Conservation (phyloP, 257 asterid species). For the Henckelia pumila region DNA sequence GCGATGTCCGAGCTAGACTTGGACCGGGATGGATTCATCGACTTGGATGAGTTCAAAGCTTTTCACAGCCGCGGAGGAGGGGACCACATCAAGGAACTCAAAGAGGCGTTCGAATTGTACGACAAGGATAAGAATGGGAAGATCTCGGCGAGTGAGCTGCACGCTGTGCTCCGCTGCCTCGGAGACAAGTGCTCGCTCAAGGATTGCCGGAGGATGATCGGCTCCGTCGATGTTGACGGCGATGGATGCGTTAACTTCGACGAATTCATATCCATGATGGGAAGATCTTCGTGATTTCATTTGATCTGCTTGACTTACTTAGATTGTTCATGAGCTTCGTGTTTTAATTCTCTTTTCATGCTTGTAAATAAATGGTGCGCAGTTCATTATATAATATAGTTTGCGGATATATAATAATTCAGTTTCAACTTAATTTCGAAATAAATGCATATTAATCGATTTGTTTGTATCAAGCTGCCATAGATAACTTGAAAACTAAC, state of each 20-base stretch:
- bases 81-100: conserved; percentile 28
- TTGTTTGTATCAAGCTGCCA: no score
- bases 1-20: conserved; percentile 38
- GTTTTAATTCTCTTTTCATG: not conserved
- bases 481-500: no score
- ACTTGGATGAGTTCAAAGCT: conserved; percentile 40
- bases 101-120: conserved; percentile 35
- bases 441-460: no score
- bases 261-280: conserved; percentile 51
- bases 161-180: conserved; percentile 34
- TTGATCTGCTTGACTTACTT: no score
- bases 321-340: no score
- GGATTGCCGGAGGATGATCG: conserved; percentile 48
- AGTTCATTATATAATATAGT: no score
- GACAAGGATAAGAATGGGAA: conserved; percentile 44
- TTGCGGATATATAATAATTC: no score
- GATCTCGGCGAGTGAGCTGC: conserved; percentile 43
- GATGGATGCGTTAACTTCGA: conserved; percentile 53
- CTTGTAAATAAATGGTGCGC: no score
- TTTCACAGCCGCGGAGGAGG: conserved; percentile 30
- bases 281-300: conserved; percentile 15
- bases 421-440: no score
- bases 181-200: conserved; percentile 48
- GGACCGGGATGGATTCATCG: conserved; percentile 49
- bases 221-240: conserved; percentile 47